A percentile compares a stretch with the other conserved stretches of the same genome.
phyloP scores from a whole-genome alignment of 2,329 filamentous ascomycete genomes.

The Endocalyx cinctus region DNA sequence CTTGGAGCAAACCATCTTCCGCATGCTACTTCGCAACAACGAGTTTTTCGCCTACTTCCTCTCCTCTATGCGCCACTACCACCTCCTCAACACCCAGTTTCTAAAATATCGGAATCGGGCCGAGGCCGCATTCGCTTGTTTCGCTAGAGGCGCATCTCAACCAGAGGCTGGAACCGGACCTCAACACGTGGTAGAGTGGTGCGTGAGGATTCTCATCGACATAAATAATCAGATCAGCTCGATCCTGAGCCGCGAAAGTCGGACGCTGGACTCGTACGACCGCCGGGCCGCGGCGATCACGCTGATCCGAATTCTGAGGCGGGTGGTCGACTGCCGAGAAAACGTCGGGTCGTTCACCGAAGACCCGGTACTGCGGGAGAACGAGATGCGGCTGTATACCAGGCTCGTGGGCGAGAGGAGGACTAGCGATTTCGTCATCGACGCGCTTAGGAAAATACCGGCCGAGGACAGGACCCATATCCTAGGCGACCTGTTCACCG shows the following conservation, averaged over 20 bases:
- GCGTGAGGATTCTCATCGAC: constrained; percentile 40
- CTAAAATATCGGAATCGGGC: constrained; percentile 44
- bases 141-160: constrained; percentile 25
- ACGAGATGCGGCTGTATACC: constrained; percentile 46
- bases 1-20: constrained; percentile 46
- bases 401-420: constrained; percentile 40
- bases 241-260: constrained; percentile 33
- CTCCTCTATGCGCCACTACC: constrained; percentile 38
- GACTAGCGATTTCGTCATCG: constrained; percentile 41
- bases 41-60: constrained; percentile 51
- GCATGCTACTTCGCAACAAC: constrained; percentile 50
- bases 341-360: constrained; percentile 29
- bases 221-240: constrained; percentile 39
- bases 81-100: constrained; percentile 42
- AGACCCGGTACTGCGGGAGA: constrained; percentile 30
- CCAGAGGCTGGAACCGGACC: constrained; percentile 5
- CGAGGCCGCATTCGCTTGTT: constrained; percentile 39
- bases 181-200: constrained; percentile 47
- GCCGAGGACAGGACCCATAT: constrained; percentile 15
- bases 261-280: constrained; percentile 33
- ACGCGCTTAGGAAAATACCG: constrained; percentile 30
- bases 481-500: constrained; percentile 24
- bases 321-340: constrained; percentile 36
- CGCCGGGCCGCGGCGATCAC: constrained; percentile 41
- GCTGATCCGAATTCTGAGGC: constrained; percentile 43